Conservation (phyloP, 306 rosid species). For the Cajanus cajan region DNA sequence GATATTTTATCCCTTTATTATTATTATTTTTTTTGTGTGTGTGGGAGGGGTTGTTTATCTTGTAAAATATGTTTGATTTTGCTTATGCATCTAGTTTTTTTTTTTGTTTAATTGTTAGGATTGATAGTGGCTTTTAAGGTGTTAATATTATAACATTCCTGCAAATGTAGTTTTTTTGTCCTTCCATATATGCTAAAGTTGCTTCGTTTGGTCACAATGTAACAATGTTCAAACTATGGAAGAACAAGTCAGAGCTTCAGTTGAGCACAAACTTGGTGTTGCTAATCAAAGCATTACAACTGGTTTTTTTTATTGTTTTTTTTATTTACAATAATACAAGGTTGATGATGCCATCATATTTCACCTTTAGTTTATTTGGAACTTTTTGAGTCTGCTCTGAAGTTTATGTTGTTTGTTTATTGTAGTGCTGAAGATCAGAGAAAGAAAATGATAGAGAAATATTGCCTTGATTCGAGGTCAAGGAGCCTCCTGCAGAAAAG, state of each 20-base stretch:
- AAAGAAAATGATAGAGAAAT: no score
- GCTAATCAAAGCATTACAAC: constrained; percentile 99
- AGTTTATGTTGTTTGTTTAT: constrained; percentile 35
- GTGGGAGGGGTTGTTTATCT: background rate
- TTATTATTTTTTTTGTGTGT: background rate
- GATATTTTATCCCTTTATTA: background rate
- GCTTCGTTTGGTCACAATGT: constrained; percentile 10
- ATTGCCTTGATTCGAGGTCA: no score
- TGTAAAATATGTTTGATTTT: background rate
- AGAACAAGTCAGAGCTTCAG: constrained; percentile 99
- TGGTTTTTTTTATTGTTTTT: no score
- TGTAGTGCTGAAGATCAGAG: constrained; percentile 97
- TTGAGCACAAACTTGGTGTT: constrained; percentile 98
- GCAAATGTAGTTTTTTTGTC: no score
- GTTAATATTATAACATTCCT: no score
- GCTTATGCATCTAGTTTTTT: background rate
- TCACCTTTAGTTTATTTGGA: constrained; percentile 14
- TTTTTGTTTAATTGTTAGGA: background rate
- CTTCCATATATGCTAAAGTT: constrained; percentile 29
- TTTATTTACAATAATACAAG: constrained; percentile 98
- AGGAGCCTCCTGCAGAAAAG: no score
- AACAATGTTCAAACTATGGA: constrained; percentile 96
- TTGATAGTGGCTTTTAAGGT: constrained; percentile 10
- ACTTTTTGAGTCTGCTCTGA: constrained; percentile 23
- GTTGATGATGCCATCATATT: constrained; percentile 37